Percentiles rank a stretch among this genome's conserved stretches.
These are phyloP conservation scores for Petrea volubilis DNA, from an alignment of 257 asterid genomes.

Conservation along the genomic window DNA sequence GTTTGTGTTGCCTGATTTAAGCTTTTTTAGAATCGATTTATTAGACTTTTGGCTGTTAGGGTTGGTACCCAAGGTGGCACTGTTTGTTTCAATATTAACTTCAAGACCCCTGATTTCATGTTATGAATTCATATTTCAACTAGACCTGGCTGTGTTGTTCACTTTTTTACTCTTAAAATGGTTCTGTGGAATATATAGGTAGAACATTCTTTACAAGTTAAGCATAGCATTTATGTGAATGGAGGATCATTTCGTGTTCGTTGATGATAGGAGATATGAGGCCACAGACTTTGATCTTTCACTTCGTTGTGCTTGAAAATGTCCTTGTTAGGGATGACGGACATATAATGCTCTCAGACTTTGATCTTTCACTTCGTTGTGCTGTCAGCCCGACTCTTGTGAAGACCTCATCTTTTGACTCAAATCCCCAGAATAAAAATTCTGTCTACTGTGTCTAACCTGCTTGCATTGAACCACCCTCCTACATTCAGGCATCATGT, in stretches of 20 bases:
- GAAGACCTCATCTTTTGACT: slow-evolving; percentile 35
- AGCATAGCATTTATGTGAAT: neutral
- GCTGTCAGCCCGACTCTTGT: slow-evolving; percentile 62
- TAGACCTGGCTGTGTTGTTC: neutral
- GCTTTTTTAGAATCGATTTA: neutral
- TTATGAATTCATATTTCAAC: neutral
- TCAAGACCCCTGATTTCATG: neutral
- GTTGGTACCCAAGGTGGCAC: neutral
- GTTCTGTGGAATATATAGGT: neutral
- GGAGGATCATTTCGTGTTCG: neutral
- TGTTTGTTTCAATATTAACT: neutral
- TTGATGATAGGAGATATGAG: slow-evolving; percentile 49
- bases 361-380: slow-evolving; percentile 65
- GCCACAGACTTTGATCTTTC: slow-evolving; percentile 71
- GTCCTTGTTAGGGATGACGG: slow-evolving; percentile 69
- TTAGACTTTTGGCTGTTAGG: neutral
- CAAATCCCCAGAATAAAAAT: slow-evolving; percentile 34
- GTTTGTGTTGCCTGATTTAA: neutral
- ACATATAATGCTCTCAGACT: slow-evolving; percentile 69
- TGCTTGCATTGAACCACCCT: slow-evolving; percentile 45
- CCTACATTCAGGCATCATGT: slow-evolving; percentile 56
- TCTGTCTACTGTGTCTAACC: slow-evolving; percentile 49
- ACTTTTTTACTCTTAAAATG: neutral
- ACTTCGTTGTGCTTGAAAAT: slow-evolving; percentile 61
- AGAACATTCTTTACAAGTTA: neutral